phyloP scores from a whole-genome alignment of 2,329 filamentous ascomycete genomes.

The Ophiostoma ulmi region DNA sequence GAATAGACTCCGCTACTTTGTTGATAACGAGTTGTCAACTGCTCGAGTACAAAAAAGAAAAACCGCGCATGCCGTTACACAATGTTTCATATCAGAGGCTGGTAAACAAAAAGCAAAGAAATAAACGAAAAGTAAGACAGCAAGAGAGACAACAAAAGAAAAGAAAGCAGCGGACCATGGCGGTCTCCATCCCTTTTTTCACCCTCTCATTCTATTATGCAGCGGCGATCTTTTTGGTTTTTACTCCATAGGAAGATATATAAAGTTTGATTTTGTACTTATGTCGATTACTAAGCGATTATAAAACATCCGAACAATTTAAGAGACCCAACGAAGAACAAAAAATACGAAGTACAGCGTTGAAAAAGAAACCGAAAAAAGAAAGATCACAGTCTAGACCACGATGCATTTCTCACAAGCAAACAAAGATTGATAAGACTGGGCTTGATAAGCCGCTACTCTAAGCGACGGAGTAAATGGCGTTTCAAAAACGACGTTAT shows the following conservation, averaged over 20 bases:
- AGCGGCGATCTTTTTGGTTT: background rate
- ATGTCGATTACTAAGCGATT: background rate
- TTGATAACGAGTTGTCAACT: background rate
- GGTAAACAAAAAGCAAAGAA: background rate
- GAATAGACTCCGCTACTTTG: background rate
- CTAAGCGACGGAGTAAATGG: conserved; percentile 14
- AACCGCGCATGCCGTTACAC: background rate
- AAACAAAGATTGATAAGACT: background rate
- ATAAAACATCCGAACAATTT: background rate
- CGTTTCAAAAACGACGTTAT: conserved; percentile 11
- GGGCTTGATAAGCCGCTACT: background rate
- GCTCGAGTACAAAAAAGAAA: background rate
- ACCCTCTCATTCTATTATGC: conserved; percentile 3
- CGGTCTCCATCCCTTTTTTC: conserved; percentile 6
- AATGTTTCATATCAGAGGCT: conserved; percentile 1
- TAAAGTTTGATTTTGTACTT: too few relatives aligned
- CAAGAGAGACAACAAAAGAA: background rate
- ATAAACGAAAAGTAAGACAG: background rate
- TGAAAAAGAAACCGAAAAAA: background rate
- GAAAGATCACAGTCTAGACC: background rate
- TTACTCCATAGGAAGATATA: background rate
- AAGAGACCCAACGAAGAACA: background rate
- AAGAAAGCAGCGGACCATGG: background rate
- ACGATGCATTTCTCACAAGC: background rate
- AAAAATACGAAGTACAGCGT: background rate